Evolutionary conservation across 306 rosid species (phyloP).

Genomic region (Pachyrhizus erosus): DNA sequence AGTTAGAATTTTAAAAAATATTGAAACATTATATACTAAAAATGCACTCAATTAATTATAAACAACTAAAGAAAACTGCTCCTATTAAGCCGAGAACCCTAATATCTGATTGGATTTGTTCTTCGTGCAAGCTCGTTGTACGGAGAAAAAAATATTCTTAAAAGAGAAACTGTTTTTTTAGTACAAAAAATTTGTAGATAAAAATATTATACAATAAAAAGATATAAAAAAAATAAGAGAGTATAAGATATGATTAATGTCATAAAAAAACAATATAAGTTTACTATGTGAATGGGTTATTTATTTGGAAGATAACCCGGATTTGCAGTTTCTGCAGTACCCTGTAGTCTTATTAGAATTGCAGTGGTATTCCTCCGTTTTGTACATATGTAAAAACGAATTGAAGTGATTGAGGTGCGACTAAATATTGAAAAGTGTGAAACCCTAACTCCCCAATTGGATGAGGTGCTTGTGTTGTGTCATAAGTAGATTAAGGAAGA

Average conservation of each 20-base stretch:
- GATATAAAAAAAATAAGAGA: neutral
- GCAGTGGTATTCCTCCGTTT: neutral
- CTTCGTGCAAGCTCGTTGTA: neutral
- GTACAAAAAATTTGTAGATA: neutral
- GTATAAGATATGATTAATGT: neutral
- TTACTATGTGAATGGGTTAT: neutral
- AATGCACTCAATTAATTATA: neutral
- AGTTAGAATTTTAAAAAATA: neutral
- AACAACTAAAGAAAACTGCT: neutral
- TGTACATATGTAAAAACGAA: neutral
- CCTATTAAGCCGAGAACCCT: conserved; percentile 31
- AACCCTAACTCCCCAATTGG: conserved; percentile 39
- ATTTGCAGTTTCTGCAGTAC: neutral
- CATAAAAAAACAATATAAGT: too few species aligned
- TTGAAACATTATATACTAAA: neutral
- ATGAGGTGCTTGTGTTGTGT: neutral
- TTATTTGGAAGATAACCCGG: neutral
- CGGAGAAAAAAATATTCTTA: neutral
- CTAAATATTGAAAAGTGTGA: conserved; percentile 2
- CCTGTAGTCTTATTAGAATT: neutral
- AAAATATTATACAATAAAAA: neutral
- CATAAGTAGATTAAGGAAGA: conserved; percentile 30
- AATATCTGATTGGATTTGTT: neutral
- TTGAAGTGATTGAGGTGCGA: conserved; percentile 10
- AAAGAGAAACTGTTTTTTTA: neutral